Evolutionary conservation across 305 asterid genomes (phyloP), one percentile per base, ranked within the genome.

Genomic region (Stenogyne calaminthoides): DNA sequence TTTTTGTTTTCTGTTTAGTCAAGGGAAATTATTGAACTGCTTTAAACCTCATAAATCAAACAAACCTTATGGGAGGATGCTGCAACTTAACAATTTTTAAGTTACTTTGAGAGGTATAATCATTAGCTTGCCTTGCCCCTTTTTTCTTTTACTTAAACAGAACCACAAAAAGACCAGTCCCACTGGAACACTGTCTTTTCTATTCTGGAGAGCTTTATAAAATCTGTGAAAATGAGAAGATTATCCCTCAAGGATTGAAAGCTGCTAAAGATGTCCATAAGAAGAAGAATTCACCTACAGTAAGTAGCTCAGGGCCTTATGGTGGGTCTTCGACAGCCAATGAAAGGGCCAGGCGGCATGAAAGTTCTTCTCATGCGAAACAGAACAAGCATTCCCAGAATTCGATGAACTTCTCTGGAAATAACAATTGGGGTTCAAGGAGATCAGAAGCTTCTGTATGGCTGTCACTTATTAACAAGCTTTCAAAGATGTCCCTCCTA

Each of bases 111-210:
- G 49, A 58, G 10, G 10, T 64, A 22, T 59, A 42, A 59, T 40
- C 49, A 54, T 72, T 52, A 79, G 55, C 68, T 66, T 67, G 22
- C 76, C 63, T 67, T 47, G 15, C 2, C 9, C 18, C n/a, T n/a
- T n/a, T 32, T 6, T 37, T 4, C 11, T 49, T 7, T 20, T 27
- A 64, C 54, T 73, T 71, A 39, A 81, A 70, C 90, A 95, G 99
- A 90, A 95, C 99, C 34, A 88, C 96, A 20, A 92, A 84, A 88
- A 83, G 99, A 82, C 99, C 99, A 65, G 99, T 95, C 75, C 99
- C 99, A 15, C 82, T 95, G 89, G 99, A 95, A 82, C 99, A 95
- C 75, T 88, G 91, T 80, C 89, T 95, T 72, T 95, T 92, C 80
- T 90, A 85, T 75, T 89, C 96, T 51, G 98, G 97, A 80, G 99